Base-by-base conservation (phyloP, 176 grass and related monocot species). In the Aegilops sharonensis region DNA sequence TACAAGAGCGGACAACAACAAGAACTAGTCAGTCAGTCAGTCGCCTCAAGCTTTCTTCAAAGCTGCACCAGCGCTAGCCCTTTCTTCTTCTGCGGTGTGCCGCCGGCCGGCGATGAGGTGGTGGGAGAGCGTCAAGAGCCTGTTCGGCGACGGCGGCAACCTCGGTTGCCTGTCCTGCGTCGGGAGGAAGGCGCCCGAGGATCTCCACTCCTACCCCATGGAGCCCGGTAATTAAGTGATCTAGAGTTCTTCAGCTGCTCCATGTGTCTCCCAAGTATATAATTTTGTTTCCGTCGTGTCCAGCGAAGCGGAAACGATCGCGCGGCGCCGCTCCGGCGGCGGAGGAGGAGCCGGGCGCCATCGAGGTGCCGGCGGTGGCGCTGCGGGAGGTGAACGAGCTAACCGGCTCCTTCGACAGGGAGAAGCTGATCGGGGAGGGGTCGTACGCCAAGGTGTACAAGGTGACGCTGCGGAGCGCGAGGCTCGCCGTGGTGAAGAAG, bases 381-480 rank as follows among this genome's bases (percentile, higher is more conserved):
- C 47, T 92, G 12, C 75, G 61, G 0, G 87, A 92, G 91, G 30
- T 92, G 60, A 89, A 86, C 79, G 81, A 86, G 79, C 57, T 89
- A 6, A 92, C 91, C 0, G 81, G 15, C 34, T 62, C 1, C 81
- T 92, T 92, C 73, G 60, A 83, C 2, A 24, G 3, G 27, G 81
- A 90, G 27, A 39, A 40, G 34, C 85, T 92, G 39, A 72, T 92
- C 81, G 88, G 87, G 68, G 67, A 92, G 77, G 91, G 91, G 1
- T 92, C 91, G n/a, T 89, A 92, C 83, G 86, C 91, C 9, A 87
- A 87, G 81, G 88, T 92, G 35, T 92, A 92, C 83, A 76, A n/a
- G 11, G 84, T 82, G 11, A 43, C 69, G 62, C 34, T 87, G 42
- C 89, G 68, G 27, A 42, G 47, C 64, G 79, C 34, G 79, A 45